phyloP scores from a whole-genome alignment of 768 basidiomycete species.

The Ramaria rubella region DNA sequence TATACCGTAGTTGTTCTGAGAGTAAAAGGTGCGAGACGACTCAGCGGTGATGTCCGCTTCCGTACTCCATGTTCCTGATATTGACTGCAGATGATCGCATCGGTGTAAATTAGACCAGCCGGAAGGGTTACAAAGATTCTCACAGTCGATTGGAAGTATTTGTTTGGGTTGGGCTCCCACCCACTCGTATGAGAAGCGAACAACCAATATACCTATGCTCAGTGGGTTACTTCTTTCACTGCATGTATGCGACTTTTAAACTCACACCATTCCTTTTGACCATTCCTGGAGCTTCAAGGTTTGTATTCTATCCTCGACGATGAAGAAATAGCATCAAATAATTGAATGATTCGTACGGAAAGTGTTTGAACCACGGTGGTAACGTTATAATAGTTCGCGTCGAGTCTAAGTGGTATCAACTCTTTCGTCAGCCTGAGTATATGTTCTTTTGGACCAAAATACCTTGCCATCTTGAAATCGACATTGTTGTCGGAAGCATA shows the following conservation, averaged over 20 bases:
- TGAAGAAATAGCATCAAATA: neutral
- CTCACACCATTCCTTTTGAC: conserved; percentile 48
- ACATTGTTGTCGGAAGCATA: conserved; percentile 65
- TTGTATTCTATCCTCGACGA: conserved; percentile 34
- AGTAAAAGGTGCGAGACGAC: conserved; percentile 49
- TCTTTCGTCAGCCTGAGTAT: neutral
- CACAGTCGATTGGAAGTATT: conserved; percentile 47
- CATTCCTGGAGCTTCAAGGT: conserved; percentile 56
- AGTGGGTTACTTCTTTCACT: no score
- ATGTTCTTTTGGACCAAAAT: neutral
- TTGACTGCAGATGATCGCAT: conserved; percentile 31
- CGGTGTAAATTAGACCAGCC: conserved; percentile 2
- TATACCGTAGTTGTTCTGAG: conserved; percentile 53
- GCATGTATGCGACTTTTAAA: conserved; percentile 5
- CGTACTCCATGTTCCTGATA: conserved; percentile 49
- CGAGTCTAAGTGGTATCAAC: conserved; percentile 24
- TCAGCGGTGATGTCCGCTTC: conserved; percentile 51
- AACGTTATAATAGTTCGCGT: conserved; percentile 55
- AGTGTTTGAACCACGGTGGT: conserved; percentile 39
- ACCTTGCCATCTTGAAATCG: conserved; percentile 56
- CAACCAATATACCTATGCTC: conserved; percentile 42
- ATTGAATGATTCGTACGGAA: conserved; percentile 21
- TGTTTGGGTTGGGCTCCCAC: conserved; percentile 60
- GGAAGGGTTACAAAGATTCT: conserved; percentile 14
- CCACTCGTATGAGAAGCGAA: conserved; percentile 51